Percentiles rank a stretch among this genome's conserved stretches.
Conservation (phyloP, 2,329 filamentous ascomycete species). For the Eutypella sp. region DNA sequence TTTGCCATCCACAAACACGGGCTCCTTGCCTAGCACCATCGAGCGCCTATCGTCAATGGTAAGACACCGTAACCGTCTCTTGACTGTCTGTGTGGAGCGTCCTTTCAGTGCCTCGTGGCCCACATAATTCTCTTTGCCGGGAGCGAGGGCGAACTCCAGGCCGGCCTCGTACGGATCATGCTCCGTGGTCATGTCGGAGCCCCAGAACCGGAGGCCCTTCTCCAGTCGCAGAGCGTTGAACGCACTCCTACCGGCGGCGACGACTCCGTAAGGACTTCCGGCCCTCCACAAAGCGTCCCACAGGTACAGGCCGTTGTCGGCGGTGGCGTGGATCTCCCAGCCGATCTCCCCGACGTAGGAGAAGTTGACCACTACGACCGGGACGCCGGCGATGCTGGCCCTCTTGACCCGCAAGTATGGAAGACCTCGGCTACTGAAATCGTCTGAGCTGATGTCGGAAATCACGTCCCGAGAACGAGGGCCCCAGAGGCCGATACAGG, state of each 20-base stretch:
- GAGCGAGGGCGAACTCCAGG: slow-evolving; percentile 43
- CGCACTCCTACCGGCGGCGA: slow-evolving; percentile 53
- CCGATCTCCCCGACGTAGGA: slow-evolving; percentile 59
- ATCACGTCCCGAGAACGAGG: slow-evolving; percentile 51
- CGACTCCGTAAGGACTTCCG: slow-evolving; percentile 48
- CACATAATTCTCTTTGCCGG: slow-evolving; percentile 43
- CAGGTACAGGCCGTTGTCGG: slow-evolving; percentile 51
- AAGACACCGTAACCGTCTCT: slow-evolving; percentile 41
- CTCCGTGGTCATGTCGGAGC: slow-evolving; percentile 55
- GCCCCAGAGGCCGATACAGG: slow-evolving; percentile 59
- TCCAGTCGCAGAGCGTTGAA: slow-evolving; percentile 56
- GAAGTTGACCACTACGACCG: slow-evolving; percentile 49
- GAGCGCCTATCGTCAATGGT: slow-evolving; percentile 52
- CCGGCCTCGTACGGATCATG: slow-evolving; percentile 58
- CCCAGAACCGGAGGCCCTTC: slow-evolving; percentile 53
- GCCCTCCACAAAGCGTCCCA: slow-evolving; percentile 56
- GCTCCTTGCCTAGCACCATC: slow-evolving; percentile 57
- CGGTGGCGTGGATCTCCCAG: slow-evolving; percentile 58
- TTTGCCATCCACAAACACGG: slow-evolving; percentile 45
- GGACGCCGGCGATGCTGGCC: slow-evolving; percentile 47
- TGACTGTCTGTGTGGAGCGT: slow-evolving; percentile 29
- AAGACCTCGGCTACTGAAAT: slow-evolving; percentile 41
- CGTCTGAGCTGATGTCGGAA: slow-evolving; percentile 34
- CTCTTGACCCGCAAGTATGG: slow-evolving; percentile 46
- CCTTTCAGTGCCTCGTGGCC: slow-evolving; percentile 45